A percentile compares a stretch with the other conserved stretches of the same genome.
phyloP scores from a whole-genome alignment of 805 yeast genomes.

The Candida glaebosa region DNA sequence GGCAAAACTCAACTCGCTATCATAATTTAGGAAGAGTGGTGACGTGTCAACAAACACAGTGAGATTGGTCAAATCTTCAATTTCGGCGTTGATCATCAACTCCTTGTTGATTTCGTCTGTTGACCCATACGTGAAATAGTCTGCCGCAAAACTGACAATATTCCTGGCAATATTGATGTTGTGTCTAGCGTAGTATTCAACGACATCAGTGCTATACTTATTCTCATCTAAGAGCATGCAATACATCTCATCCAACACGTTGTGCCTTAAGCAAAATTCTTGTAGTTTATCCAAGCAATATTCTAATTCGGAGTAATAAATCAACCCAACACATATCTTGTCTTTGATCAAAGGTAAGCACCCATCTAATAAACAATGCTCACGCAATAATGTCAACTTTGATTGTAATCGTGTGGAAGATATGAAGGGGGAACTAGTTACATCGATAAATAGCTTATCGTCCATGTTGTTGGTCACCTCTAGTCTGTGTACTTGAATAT shows the following conservation, averaged over 20 bases:
- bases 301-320: slow-evolving; percentile 51
- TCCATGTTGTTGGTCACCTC: slow-evolving; percentile 4
- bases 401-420: slow-evolving; percentile 27
- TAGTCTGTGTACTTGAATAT: not conserved
- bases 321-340: slow-evolving; percentile 37
- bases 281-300: slow-evolving; percentile 45
- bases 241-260: slow-evolving; percentile 25
- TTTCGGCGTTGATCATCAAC: slow-evolving; percentile 7
- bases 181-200: slow-evolving; percentile 3
- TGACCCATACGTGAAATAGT: slow-evolving; percentile 25
- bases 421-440: slow-evolving; percentile 32
- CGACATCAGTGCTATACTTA: slow-evolving; percentile 1
- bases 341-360: slow-evolving; percentile 46
- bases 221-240: slow-evolving; percentile 21
- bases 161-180: slow-evolving; percentile 10
- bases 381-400: slow-evolving; percentile 36
- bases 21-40: slow-evolving; percentile 46
- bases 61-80: slow-evolving; percentile 33
- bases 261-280: slow-evolving; percentile 21
- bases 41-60: slow-evolving; percentile 40
- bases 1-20: slow-evolving; percentile 48
- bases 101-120: slow-evolving; percentile 6
- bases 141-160: slow-evolving; percentile 9
- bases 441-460: slow-evolving; percentile 29
- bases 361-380: slow-evolving; percentile 46